A percentile compares a stretch with the other conserved stretches of the same genome.
These are phyloP conservation scores for Jamesozyma hellenica DNA, from an alignment of 805 yeast genomes.

Conservation along the genomic window DNA sequence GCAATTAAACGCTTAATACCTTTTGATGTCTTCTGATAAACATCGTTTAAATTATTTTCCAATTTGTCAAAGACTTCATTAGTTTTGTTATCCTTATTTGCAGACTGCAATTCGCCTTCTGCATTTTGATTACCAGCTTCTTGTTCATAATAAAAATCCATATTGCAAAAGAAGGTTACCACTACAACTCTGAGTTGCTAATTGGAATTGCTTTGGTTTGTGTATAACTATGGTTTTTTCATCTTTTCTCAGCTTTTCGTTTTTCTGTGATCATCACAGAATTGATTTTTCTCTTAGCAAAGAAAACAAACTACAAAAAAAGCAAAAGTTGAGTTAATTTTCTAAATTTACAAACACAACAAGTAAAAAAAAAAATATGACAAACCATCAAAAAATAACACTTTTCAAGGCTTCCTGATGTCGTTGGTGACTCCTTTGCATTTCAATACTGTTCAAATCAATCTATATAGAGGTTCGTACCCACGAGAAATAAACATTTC, in stretches of 20 bases:
- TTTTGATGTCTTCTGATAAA: constrained; percentile 21
- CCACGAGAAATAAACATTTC: constrained; percentile 68
- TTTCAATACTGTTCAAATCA: constrained; percentile 60
- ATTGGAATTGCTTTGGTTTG: too few relatives aligned
- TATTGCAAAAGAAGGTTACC: constrained; percentile 1
- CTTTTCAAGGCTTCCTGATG: constrained; percentile 5
- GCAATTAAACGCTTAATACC: constrained; percentile 13
- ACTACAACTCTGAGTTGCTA: too few relatives aligned
- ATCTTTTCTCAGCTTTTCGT: too few relatives aligned
- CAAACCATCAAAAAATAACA: not conserved
- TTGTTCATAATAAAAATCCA: constrained; percentile 27
- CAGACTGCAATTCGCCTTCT: not conserved
- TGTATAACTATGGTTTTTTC: too few relatives aligned
- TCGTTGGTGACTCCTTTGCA: constrained; percentile 62
- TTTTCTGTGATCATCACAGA: too few relatives aligned
- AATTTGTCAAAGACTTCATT: constrained; percentile 42
- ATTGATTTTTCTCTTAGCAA: too few relatives aligned
- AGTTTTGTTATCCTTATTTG: constrained; percentile 35
- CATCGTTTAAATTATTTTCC: constrained; percentile 40
- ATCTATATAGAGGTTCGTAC: constrained; percentile 73
- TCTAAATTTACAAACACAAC: too few relatives aligned
- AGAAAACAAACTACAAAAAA: too few relatives aligned
- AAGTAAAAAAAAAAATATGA: not conserved
- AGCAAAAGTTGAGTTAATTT: too few relatives aligned
- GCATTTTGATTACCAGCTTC: constrained; percentile 13